Evolutionary conservation across 371 early-diverging fungal species (phyloP).

Genomic region (Lichtheimia ramosa): DNA sequence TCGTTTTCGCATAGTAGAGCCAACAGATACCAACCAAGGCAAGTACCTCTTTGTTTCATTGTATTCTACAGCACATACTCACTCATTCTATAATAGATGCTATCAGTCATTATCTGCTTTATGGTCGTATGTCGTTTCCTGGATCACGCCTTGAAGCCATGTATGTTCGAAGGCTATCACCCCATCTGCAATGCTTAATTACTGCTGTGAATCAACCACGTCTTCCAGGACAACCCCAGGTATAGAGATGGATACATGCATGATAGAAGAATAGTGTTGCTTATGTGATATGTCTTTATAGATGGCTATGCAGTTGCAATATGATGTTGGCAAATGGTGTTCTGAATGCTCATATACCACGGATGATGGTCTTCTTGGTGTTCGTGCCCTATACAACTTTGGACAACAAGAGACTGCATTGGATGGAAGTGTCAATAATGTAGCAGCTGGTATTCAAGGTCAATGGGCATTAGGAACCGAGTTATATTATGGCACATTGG

Average conservation of each 20-base stretch:
- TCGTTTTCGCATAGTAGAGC: conserved; percentile 50
- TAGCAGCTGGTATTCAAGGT: conserved; percentile 26
- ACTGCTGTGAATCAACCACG: conserved; percentile 72
- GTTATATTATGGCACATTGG: conserved; percentile 80
- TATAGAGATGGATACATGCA: conserved; percentile 16
- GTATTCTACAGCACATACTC: background rate
- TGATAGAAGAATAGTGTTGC: background rate
- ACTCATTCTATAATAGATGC: background rate
- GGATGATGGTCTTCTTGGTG: conserved; percentile 75
- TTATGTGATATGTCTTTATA: conserved; percentile 23
- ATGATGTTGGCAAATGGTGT: conserved; percentile 74
- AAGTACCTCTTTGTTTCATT: background rate
- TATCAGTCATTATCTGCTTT: conserved; percentile 59
- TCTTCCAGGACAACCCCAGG: conserved; percentile 52
- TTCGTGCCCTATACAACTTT: conserved; percentile 76
- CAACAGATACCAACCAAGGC: conserved; percentile 16
- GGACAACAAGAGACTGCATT: conserved; percentile 38
- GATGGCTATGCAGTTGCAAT: conserved; percentile 73
- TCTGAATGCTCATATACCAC: conserved; percentile 77
- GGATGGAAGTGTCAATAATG: background rate
- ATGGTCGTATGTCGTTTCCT: conserved; percentile 77
- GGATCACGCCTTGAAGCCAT: conserved; percentile 79
- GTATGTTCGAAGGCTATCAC: conserved; percentile 62
- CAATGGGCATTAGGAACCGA: conserved; percentile 82
- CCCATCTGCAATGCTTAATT: conserved; percentile 61